Percentiles rank a stretch among this genome's conserved stretches.
phyloP scores from a whole-genome alignment of 805 yeast species.

The Kregervanrija delftensis region DNA sequence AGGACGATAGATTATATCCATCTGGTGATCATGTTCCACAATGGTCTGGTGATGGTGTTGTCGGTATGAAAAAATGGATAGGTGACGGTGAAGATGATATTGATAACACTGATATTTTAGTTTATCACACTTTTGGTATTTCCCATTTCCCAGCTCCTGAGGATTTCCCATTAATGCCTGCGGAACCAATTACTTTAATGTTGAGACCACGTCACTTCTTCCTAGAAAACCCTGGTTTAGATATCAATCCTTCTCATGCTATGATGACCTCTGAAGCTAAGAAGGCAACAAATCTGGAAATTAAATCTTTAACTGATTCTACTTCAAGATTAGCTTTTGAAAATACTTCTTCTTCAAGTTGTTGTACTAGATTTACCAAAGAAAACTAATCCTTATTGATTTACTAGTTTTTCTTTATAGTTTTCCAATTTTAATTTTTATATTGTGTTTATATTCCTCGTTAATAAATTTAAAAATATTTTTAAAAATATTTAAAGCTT shows the following conservation, averaged over 20 bases:
- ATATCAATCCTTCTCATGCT: slow-evolving; percentile 59
- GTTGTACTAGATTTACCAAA: slow-evolving; percentile 26
- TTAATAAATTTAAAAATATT: neutral
- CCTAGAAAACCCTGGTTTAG: slow-evolving; percentile 70
- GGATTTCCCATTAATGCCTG: slow-evolving; percentile 87
- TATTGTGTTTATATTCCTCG: neutral
- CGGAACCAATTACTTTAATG: slow-evolving; percentile 69
- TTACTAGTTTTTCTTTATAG: neutral
- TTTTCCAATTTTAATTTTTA: neutral
- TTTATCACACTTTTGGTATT: slow-evolving; percentile 79
- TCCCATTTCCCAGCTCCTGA: slow-evolving; percentile 87
- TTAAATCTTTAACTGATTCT: slow-evolving; percentile 36
- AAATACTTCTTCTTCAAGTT: slow-evolving; percentile 23
- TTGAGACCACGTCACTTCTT: slow-evolving; percentile 77
- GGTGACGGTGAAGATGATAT: slow-evolving; percentile 52
- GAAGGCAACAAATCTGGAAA: slow-evolving; percentile 30
- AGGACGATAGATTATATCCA: slow-evolving; percentile 69
- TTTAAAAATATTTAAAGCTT: too few relatives aligned
- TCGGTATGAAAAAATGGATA: slow-evolving; percentile 65
- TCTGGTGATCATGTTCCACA: slow-evolving; percentile 76
- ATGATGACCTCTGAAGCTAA: slow-evolving; percentile 41
- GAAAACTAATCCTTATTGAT: slow-evolving; percentile 1
- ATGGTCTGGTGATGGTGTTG: slow-evolving; percentile 61
- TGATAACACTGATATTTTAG: slow-evolving; percentile 63
- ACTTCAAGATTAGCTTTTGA: slow-evolving; percentile 48